phyloP scores from a whole-genome alignment of 2,329 filamentous ascomycete species.

The Claviceps pazoutovae region DNA sequence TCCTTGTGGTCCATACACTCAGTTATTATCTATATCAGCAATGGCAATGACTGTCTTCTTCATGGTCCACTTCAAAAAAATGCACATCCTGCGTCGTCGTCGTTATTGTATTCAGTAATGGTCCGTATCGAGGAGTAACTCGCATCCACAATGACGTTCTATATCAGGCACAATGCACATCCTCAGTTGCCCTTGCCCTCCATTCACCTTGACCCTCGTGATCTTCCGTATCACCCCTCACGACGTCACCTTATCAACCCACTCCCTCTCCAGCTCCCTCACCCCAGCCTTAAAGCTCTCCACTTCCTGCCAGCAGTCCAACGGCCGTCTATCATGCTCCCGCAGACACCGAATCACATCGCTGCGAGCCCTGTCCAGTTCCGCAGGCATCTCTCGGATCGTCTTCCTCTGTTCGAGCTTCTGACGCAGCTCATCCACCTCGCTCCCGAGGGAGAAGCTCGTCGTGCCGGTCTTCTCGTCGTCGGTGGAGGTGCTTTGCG shows the following conservation, averaged over 20 bases:
- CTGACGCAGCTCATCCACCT: constrained; percentile 42
- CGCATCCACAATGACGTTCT: too few species aligned
- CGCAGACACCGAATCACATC: constrained; percentile 70
- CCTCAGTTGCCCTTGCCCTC: neutral
- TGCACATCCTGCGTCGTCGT: too few species aligned
- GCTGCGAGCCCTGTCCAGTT: constrained; percentile 59
- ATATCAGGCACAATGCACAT: too few species aligned
- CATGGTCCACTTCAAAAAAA: too few species aligned
- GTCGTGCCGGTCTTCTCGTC: constrained; percentile 12
- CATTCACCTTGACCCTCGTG: neutral
- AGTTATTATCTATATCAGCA: too few species aligned
- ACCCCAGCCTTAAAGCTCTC: constrained; percentile 85
- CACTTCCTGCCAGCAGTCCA: constrained; percentile 92
- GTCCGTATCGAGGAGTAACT: too few species aligned
- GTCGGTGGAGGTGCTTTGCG: constrained; percentile 19
- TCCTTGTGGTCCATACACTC: too few species aligned
- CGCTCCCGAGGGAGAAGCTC: constrained; percentile 40
- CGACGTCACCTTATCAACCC: constrained; percentile 67
- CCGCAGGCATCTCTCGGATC: constrained; percentile 54
- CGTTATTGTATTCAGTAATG: too few species aligned
- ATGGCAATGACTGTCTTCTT: too few species aligned
- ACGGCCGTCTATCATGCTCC: constrained; percentile 69
- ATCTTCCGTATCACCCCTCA: neutral
- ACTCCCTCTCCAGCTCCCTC: constrained; percentile 67
- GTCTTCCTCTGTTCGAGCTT: constrained; percentile 50